Base-by-base conservation (phyloP, 1,284 basidiomycete genomes). In the Ceratobasidium sp. region DNA sequence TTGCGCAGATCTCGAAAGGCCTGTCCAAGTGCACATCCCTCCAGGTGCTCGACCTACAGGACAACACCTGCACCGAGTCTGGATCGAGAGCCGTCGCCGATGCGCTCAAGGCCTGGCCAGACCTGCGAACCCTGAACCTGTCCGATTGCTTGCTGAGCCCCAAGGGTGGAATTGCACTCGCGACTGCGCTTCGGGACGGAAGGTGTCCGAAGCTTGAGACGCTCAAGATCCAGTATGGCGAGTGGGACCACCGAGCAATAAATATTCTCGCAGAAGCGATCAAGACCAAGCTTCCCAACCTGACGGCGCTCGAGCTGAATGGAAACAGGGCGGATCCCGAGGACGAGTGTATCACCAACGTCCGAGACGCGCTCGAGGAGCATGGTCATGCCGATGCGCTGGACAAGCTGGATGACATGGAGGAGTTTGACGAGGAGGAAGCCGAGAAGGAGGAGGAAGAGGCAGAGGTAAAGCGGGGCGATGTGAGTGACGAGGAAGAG, bases 131-230 rank as follows among this genome's bases (percentile, higher is more conserved):
- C 25, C 87, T 99, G 74, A 94, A 98, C 78, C 82, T 99, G 43
- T 95, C 93, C 12, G 96, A 99, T 79, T 97, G 95, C 75, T 86
- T 98, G 38, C 84, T 98, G 40, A 89, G 91, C 31, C 80, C 81
- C 3, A 80, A 81, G 31, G 86, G 86, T 1, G 82, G 84, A 6
- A 82, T 92, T 68, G 78, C 93, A 22, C 80, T 87, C 70, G 84
- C 84, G 29, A 83, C 90, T n/a, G 83, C 85, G 0, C 82, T 86
- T 40, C 72, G 74, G 1, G 69, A 73, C 25, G 93, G 94, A 3
- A 86, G 86, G 49, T 94, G 92, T 77, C 83, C 84, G 25, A 87
- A 88, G 74, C 81, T 98, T 55, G 85, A 89, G 75, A 85, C 83
- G 12, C 82, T 98, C 64, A 89, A 90, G 75, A 81, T 98, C 40